Percentiles rank a stretch among this genome's conserved stretches.
Evolutionary conservation across 2,329 filamentous ascomycete species (phyloP).

Genomic region (Talaromyces sp.): DNA sequence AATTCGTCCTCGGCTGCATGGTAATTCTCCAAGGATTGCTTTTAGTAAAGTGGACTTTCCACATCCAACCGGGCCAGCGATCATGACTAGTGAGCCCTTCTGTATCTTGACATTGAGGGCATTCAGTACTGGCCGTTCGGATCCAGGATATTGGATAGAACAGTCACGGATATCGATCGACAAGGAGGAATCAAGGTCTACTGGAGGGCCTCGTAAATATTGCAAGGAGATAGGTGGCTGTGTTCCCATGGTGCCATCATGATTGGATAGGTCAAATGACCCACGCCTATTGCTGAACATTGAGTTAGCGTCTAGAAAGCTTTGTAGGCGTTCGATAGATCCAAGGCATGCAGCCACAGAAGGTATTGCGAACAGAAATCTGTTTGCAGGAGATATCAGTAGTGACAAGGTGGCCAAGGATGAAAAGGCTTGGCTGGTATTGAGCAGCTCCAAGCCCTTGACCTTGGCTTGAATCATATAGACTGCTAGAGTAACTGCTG

Average conservation of each 20-base stretch:
- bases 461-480: too few relatives aligned
- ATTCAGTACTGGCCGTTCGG: too few relatives aligned
- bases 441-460: too few relatives aligned
- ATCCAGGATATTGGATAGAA: too few relatives aligned
- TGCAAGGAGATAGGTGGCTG: not conserved
- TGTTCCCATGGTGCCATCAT: not conserved
- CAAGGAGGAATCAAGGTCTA: not conserved
- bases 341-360: not conserved
- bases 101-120: too few relatives aligned
- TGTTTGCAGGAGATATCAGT: not conserved
- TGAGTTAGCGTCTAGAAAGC: not conserved
- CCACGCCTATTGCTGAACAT: not conserved
- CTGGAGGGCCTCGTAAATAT: not conserved
- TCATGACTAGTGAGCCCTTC: conserved; percentile 36
- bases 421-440: too few relatives aligned
- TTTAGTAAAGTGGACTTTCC: conserved; percentile 50
- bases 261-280: too few relatives aligned
- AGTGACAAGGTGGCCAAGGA: not conserved
- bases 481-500: too few relatives aligned
- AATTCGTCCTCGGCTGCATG: too few relatives aligned
- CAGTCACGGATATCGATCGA: not conserved
- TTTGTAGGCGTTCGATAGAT: not conserved
- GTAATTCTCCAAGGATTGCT: conserved; percentile 40
- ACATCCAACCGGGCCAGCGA: conserved; percentile 48
- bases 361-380: not conserved